Percentiles rank a stretch among this genome's conserved stretches.
Conservation (phyloP, 2,329 filamentous ascomycete genomes). For the Pyricularia pennisetigena region DNA sequence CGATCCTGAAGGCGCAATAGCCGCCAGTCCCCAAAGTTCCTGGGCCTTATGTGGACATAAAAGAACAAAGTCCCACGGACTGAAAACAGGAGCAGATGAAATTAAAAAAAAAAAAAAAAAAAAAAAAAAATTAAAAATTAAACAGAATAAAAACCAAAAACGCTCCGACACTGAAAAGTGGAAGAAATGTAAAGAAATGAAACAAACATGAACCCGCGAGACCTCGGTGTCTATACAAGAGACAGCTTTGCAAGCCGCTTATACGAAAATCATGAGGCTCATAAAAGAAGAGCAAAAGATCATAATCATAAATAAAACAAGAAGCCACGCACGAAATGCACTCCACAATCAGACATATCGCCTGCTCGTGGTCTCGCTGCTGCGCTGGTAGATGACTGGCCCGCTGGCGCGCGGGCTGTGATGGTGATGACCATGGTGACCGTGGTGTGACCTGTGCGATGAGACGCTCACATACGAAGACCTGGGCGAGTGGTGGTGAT, state of each 20-base stretch:
- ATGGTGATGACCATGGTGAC: slow-evolving; percentile 17
- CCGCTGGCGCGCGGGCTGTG: slow-evolving; percentile 26
- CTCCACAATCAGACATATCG: slow-evolving; percentile 15
- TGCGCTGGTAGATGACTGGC: slow-evolving; percentile 30
- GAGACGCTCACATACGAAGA: slow-evolving; percentile 15
- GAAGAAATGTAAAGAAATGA: background rate
- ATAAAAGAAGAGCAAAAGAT: background rate
- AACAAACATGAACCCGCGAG: background rate
- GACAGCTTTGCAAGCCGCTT: background rate
- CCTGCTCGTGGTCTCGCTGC: slow-evolving; percentile 25
- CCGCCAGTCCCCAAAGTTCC: background rate
- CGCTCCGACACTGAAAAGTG: too few species aligned
- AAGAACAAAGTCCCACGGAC: background rate
- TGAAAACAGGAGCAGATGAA: background rate
- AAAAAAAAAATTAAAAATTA: background rate
- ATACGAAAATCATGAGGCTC: background rate
- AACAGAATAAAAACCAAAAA: background rate
- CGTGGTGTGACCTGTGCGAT: slow-evolving; percentile 24
- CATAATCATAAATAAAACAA: background rate
- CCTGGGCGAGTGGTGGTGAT: slow-evolving; percentile 16
- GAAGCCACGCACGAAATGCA: background rate
- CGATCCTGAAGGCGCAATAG: background rate
- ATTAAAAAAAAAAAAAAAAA: background rate
- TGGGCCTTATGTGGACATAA: background rate
- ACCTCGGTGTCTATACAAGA: background rate